Percentiles rank a stretch among this genome's conserved stretches.
phyloP scores from a whole-genome alignment of 306 rosid genomes.

The Arachis hypogaea region DNA sequence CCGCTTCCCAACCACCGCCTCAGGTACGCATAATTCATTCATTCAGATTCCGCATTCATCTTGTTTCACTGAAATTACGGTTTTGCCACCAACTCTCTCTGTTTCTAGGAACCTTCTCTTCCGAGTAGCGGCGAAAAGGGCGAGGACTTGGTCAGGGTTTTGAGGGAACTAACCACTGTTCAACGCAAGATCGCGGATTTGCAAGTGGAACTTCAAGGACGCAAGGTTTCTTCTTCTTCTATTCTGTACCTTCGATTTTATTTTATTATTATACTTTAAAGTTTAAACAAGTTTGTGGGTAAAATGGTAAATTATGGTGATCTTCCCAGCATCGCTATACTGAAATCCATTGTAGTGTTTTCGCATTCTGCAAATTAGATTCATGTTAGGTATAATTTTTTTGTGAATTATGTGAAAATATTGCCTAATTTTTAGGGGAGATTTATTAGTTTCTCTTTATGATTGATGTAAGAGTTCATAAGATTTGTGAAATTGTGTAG shows the following conservation, averaged over 20 bases:
- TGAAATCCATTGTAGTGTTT: too few relatives aligned
- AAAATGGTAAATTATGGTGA: too few relatives aligned
- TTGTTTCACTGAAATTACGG: neutral
- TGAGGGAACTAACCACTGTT: slow-evolving; percentile 83
- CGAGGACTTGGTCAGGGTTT: slow-evolving; percentile 79
- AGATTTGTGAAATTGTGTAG: slow-evolving; percentile 45
- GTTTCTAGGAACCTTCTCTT: slow-evolving; percentile 59
- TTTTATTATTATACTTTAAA: too few relatives aligned
- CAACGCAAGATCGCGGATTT: slow-evolving; percentile 93
- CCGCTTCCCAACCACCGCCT: slow-evolving; percentile 51
- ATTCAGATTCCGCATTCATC: neutral
- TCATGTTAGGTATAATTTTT: too few relatives aligned
- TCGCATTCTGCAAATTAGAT: too few relatives aligned
- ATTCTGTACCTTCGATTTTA: neutral
- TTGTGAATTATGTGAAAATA: too few relatives aligned
- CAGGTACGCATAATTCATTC: slow-evolving; percentile 48
- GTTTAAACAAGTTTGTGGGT: too few relatives aligned
- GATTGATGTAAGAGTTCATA: neutral
- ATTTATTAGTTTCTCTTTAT: too few relatives aligned
- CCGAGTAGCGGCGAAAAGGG: slow-evolving; percentile 69
- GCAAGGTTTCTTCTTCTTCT: slow-evolving; percentile 61
- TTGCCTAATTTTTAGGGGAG: too few relatives aligned
- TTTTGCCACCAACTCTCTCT: neutral
- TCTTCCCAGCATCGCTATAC: too few relatives aligned
- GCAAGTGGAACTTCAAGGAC: slow-evolving; percentile 98